Percentiles rank a stretch among this genome's conserved stretches.
Evolutionary conservation across 2,329 filamentous ascomycete genomes (phyloP).

Genomic region (Alternaria alternata): DNA sequence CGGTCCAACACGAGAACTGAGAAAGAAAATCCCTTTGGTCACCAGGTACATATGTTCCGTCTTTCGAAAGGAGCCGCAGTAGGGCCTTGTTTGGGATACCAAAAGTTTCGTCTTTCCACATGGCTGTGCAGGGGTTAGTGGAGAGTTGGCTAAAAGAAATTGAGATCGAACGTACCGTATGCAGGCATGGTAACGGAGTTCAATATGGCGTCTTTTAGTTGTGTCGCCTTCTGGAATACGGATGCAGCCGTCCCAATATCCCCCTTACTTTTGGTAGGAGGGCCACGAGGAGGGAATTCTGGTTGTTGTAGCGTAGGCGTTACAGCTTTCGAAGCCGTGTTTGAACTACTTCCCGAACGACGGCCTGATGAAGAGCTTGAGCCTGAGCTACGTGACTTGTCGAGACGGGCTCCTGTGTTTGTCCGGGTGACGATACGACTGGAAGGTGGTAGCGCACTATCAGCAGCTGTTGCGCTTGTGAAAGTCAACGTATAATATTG

Average conservation of each 20-base stretch:
- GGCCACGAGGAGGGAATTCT: slow-evolving; percentile 72
- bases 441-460: slow-evolving; percentile 29
- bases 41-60: slow-evolving; percentile 45
- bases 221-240: slow-evolving; percentile 74
- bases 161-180: slow-evolving; percentile 54
- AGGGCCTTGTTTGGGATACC: slow-evolving; percentile 76
- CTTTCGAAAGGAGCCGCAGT: slow-evolving; percentile 52
- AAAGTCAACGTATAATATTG: slow-evolving; percentile 79
- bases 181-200: slow-evolving; percentile 79
- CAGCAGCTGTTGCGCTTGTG: slow-evolving; percentile 62
- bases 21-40: slow-evolving; percentile 62
- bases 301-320: slow-evolving; percentile 66
- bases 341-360: slow-evolving; percentile 43
- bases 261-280: slow-evolving; percentile 61
- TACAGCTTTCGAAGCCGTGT: slow-evolving; percentile 50
- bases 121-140: slow-evolving; percentile 53
- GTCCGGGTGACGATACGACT: slow-evolving; percentile 55
- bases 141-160: not conserved
- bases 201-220: slow-evolving; percentile 79
- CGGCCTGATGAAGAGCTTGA: slow-evolving; percentile 53
- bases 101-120: slow-evolving; percentile 82
- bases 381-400: slow-evolving; percentile 46
- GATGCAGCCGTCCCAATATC: slow-evolving; percentile 67
- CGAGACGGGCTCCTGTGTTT: slow-evolving; percentile 42
- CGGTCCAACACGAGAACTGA: slow-evolving; percentile 69